A percentile compares a stretch with the other conserved stretches of the same genome.
phyloP scores from a whole-genome alignment of 2,329 filamentous ascomycete genomes.

The Chrysoporthe cubensis region DNA sequence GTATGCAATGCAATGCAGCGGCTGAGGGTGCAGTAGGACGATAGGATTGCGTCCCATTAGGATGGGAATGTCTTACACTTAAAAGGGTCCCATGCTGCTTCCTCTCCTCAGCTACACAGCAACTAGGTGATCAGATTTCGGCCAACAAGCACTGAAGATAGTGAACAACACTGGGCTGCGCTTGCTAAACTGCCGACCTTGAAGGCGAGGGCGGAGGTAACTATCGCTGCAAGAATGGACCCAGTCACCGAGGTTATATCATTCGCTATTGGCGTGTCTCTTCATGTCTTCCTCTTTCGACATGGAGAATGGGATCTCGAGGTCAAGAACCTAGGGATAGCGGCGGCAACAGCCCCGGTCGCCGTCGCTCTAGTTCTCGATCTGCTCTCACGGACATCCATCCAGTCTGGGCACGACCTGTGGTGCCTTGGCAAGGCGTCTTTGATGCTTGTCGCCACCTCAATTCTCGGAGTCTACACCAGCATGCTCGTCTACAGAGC shows the following conservation, averaged over 20 bases:
- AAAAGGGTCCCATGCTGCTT: no score
- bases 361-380: constrained; percentile 12
- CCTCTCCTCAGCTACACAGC: no score
- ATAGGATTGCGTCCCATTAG: no score
- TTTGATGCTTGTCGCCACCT: constrained; percentile 1
- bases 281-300: constrained; percentile 18
- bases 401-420: neutral
- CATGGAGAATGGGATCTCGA: constrained; percentile 23
- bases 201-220: neutral
- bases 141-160: no score
- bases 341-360: constrained; percentile 14
- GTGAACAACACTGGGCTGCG: neutral
- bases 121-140: no score
- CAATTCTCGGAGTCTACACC: constrained; percentile 13
- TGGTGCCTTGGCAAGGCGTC: constrained; percentile 11
- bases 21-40: no score
- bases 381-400: neutral
- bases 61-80: no score
- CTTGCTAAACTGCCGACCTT: neutral
- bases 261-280: constrained; percentile 10
- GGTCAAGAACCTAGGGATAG: constrained; percentile 5
- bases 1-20: no score
- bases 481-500: constrained; percentile 25
- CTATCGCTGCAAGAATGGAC: neutral
- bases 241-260: neutral